Base-by-base conservation (phyloP, 306 rosid genomes). In the Lathyrus sativus region DNA sequence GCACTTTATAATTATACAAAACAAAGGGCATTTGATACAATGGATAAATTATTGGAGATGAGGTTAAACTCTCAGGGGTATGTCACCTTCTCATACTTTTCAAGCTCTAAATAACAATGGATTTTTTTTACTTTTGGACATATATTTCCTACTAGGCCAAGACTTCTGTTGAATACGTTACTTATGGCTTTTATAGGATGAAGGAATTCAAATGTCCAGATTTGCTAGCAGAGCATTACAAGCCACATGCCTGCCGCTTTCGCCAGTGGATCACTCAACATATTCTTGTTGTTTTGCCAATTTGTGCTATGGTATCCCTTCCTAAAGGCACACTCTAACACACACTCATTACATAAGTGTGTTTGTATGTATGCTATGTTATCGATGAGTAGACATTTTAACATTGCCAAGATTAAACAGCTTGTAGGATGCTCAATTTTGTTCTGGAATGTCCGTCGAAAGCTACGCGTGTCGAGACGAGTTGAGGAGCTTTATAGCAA, bases 141-240 rank as follows among this genome's bases (percentile, higher is more conserved):
- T 43, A 8, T 62, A 42, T 71, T 46, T 24, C 8, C 19, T 44
- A 39, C 10, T 8, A 55, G 41, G 49, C 59, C 17, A 35, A 42
- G 11, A 50, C 31, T 74, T 51, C 13, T 29, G 38, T 44, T 18
- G 43, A 33, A 7, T 24, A 58, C 39, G 28, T 59, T 53, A 18
- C 46, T 60, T 61, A 42, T 67, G 38, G 50, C 54, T 74, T 71
- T 49, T 69, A 3, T 70, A 92, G 98, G 85, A 65, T 80, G 79
- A 86, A 86, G 78, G 98, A 90, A 80, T 82, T 85, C 65, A 92
- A 88, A 78, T 90, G 96, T 71, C 91, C 96, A 11, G 89, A 92
- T 68, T 37, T 41, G 53, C 70, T 83, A 59, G 95, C 81, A 1
- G 87, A 83, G 76, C 80, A 53, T 43, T 83, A 86, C 85, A 92